phyloP scores from a whole-genome alignment of 805 yeast genomes.

The Barnettozyma wickerhamii region DNA sequence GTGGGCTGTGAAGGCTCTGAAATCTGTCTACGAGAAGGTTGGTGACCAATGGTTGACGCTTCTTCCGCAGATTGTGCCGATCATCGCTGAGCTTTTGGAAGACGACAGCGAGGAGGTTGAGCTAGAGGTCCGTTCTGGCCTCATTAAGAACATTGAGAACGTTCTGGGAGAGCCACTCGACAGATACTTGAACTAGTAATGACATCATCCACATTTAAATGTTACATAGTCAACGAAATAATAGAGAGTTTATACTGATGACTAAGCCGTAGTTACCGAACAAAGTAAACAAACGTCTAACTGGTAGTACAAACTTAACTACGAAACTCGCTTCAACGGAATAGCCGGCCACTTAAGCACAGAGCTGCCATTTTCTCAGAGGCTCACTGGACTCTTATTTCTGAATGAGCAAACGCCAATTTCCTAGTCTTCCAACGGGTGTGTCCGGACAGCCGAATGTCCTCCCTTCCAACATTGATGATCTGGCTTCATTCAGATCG shows the following conservation, averaged over 20 bases:
- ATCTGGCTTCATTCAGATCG: conserved; percentile 21
- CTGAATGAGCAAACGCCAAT: conserved; percentile 8
- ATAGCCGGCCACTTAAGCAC: no score
- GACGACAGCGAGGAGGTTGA: conserved; percentile 95
- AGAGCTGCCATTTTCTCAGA: no score
- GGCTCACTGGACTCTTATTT: no score
- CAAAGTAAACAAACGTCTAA: no score
- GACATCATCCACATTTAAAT: no score
- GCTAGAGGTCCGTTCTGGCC: conserved; percentile 81
- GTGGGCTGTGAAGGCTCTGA: conserved; percentile 79
- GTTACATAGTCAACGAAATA: no score
- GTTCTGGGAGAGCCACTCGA: conserved; percentile 95
- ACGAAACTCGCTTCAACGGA: no score
- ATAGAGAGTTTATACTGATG: no score
- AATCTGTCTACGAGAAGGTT: conserved; percentile 78
- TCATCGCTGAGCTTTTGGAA: conserved; percentile 91
- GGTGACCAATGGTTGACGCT: conserved; percentile 93
- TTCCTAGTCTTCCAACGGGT: conserved; percentile 2
- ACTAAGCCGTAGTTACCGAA: no score
- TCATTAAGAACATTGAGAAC: conserved; percentile 86
- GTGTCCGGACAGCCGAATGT: conserved; percentile 5
- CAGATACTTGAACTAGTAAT: conserved; percentile 50
- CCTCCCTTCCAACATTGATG: conserved; percentile 21
- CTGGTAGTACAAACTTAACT: no score
- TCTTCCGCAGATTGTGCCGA: conserved; percentile 92